These are phyloP conservation scores for Dictyophora rubrovolvata DNA, from an alignment of 768 basidiomycete species.

Conservation along the genomic window DNA sequence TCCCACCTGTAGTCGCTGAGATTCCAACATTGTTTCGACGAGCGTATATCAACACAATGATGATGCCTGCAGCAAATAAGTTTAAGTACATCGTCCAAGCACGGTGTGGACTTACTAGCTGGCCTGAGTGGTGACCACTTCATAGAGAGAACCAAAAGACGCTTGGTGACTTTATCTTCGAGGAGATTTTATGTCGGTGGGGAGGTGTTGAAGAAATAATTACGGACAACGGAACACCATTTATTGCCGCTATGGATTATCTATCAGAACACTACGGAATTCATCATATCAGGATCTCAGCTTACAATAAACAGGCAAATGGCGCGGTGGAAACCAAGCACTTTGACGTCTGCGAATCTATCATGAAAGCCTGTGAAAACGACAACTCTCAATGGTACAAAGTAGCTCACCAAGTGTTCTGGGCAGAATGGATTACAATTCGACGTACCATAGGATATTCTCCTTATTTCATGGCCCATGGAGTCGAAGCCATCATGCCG, in stretches of 20 bases:
- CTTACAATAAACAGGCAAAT: slow-evolving; percentile 11
- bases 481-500: not conserved
- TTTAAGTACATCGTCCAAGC: slow-evolving; percentile 28
- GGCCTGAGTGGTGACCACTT: slow-evolving; percentile 16
- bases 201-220: slow-evolving; percentile 6
- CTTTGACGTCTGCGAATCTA: slow-evolving; percentile 1
- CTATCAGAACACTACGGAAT: not conserved
- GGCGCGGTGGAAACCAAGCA: slow-evolving; percentile 6
- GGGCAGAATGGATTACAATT: slow-evolving; percentile 7
- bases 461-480: not conserved
- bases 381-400: not conserved
- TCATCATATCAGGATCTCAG: not conserved
- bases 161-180: slow-evolving; percentile 1
- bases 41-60: slow-evolving; percentile 31
- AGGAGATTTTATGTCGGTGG: slow-evolving; percentile 11
- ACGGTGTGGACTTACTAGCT: slow-evolving; percentile 23
- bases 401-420: not conserved
- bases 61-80: slow-evolving; percentile 24
- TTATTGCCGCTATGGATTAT: not conserved
- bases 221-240: slow-evolving; percentile 8
- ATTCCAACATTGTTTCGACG: slow-evolving; percentile 21
- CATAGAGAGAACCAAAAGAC: slow-evolving; percentile 10
- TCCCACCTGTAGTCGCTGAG: slow-evolving; percentile 13
- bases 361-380: slow-evolving; percentile 6
- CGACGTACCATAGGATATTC: not conserved